Evolutionary conservation across 2,329 filamentous ascomycete genomes (phyloP).

Genomic region (Arthroderma sp.): DNA sequence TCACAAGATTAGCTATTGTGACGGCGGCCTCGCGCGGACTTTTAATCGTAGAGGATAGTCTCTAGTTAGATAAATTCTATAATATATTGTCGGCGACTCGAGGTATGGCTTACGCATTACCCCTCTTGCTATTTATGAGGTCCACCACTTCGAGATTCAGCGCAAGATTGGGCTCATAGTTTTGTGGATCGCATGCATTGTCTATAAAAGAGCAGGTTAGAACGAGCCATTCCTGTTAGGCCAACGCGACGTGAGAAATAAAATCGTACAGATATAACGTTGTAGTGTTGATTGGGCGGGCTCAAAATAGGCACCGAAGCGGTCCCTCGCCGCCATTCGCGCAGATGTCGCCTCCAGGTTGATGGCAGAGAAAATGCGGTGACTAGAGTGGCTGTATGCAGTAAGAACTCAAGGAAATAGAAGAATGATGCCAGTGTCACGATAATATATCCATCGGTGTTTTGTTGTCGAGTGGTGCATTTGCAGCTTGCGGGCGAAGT

Average conservation of each 20-base stretch:
- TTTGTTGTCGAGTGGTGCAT: slow-evolving; percentile 53
- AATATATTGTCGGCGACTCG: background rate
- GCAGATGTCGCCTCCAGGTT: slow-evolving; percentile 88
- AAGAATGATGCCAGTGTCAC: slow-evolving; percentile 1
- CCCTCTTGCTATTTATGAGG: slow-evolving; percentile 94
- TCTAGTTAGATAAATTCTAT: too few relatives aligned
- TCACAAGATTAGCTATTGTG: slow-evolving; percentile 85
- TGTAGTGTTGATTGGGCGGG: slow-evolving; percentile 68
- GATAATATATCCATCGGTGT: slow-evolving; percentile 62
- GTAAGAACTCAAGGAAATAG: background rate
- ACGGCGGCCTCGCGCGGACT: slow-evolving; percentile 84
- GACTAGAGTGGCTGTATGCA: background rate
- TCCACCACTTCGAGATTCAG: slow-evolving; percentile 94
- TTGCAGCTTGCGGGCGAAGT: too few relatives aligned
- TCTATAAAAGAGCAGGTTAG: slow-evolving; percentile 31
- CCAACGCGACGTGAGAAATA: background rate
- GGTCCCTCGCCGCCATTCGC: slow-evolving; percentile 87
- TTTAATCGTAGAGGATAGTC: background rate
- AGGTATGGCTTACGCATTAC: slow-evolving; percentile 50
- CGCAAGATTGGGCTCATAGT: slow-evolving; percentile 95
- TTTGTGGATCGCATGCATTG: slow-evolving; percentile 90
- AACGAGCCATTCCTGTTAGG: too few relatives aligned
- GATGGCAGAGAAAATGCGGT: slow-evolving; percentile 12
- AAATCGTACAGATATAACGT: slow-evolving; percentile 64
- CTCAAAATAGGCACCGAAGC: slow-evolving; percentile 71